A percentile compares a stretch with the other conserved stretches of the same genome.
These are phyloP conservation scores for Amoebophrya sp. DNA, from an alignment of 169 alveolate species.

Conservation along the genomic window DNA sequence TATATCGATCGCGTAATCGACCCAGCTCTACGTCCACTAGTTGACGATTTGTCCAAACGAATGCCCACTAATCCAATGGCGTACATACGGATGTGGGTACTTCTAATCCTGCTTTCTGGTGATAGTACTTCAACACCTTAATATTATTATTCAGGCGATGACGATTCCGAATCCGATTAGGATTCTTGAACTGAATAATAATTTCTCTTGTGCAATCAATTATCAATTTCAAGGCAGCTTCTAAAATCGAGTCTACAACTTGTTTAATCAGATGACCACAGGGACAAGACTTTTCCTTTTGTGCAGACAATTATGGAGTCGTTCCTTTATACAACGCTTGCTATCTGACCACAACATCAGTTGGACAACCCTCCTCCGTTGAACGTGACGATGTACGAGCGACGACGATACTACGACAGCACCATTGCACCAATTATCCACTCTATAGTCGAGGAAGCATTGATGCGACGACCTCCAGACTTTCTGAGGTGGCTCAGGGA, in stretches of 20 bases:
- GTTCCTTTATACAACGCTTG: not conserved
- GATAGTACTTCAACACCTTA: no score
- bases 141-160: no score
- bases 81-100: not conserved
- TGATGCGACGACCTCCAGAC: not conserved
- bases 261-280: not conserved
- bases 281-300: not conserved
- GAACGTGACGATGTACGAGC: not conserved
- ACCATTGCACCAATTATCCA: not conserved
- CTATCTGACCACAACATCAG: not conserved
- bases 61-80: not conserved
- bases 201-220: no score
- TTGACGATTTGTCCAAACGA: not conserved
- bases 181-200: no score
- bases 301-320: not conserved
- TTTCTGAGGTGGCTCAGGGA: not conserved
- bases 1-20: not conserved
- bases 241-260: not conserved
- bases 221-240: not conserved
- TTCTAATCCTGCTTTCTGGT: no score
- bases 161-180: no score
- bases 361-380: not conserved
- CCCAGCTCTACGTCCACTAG: not conserved
- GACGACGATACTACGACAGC: slow-evolving; percentile 20
- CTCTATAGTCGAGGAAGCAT: not conserved